Evolutionary conservation across 148 eudicot genomes (phyloP), one percentile per base, ranked within the genome.

Genomic region (Chenopodium album): DNA sequence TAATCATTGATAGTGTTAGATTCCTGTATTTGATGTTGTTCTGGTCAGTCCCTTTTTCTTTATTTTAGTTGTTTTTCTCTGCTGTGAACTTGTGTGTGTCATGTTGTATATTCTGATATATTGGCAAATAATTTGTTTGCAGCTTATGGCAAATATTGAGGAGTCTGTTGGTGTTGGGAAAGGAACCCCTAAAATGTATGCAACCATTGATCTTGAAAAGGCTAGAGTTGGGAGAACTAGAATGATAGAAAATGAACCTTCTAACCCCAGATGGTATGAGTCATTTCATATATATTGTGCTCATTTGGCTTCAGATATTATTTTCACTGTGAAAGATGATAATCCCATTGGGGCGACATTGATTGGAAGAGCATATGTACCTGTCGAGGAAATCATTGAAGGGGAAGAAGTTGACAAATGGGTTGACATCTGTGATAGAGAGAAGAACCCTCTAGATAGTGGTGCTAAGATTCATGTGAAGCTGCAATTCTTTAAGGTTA

Each of bases 211-310:
- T 87, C 90, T 92, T 73, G 97, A 92, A 80, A 92, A 81, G 82
- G 89, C 92, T 77, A 88, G 97, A 82, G 97, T 86, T 83, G 97
- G 94, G 31, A 84, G 97, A 54, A 92, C 97, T 56, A 87, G 94
- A 87, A 71, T 87, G 68, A 84, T 92, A 32, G 92, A 91, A 59
- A 86, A 91, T 68, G 90, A 91, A 80, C 88, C 94, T 8, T 77
- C 75, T 73, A 91, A 88, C 83, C 97, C 97, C 14, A 84, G 87
- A 81, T 92, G 97, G 97, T 81, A 88, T 14, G 97, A 92, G 81
- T 88, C 94, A n/a, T 92, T 92, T 81, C 97, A 91, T 80, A 87
- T 92, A 48, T 92, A 92, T 81, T 91, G 92, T 73, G 97, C 88
- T 17, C 97, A 92, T 78, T 65, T 76, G 84, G 94, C 94, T 60